These are phyloP conservation scores for Picea glauca DNA, from an alignment of 75 land plant species.

Conservation along the genomic window DNA sequence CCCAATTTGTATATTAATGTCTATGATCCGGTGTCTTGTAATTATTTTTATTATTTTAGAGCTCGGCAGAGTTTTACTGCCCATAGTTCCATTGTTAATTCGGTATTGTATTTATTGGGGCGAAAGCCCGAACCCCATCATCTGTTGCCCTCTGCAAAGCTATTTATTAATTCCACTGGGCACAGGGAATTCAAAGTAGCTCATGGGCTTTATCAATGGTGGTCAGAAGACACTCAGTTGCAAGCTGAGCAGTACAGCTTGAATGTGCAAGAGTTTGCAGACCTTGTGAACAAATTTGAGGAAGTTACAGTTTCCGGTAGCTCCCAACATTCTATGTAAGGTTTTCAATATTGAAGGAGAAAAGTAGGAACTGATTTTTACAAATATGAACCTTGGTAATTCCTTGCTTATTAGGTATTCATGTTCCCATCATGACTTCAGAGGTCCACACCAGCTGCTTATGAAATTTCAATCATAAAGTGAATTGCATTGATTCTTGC, in stretches of 20 bases:
- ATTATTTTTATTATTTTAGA: conserved; percentile 34
- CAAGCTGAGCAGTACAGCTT: conserved; percentile 12
- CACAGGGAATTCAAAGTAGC: conserved; percentile 52
- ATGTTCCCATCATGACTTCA: no score
- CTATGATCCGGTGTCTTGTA: conserved; percentile 60
- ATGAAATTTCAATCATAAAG: no score
- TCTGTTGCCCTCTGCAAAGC: conserved; percentile 27
- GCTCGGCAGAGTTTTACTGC: conserved; percentile 1
- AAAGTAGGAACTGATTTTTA: no score
- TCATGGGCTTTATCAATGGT: conserved; percentile 75
- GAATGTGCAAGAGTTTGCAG: conserved; percentile 2
- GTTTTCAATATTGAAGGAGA: not conserved
- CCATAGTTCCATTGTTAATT: conserved; percentile 8
- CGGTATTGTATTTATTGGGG: not conserved
- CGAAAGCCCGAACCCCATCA: conserved; percentile 9
- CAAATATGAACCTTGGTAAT: no score
- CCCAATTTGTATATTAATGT: conserved; percentile 74
- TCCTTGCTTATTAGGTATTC: no score
- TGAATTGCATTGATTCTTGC: no score
- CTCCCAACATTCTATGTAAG: not conserved
- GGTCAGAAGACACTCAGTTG: conserved; percentile 63
- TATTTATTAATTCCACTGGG: conserved; percentile 51
- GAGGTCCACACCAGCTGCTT: no score
- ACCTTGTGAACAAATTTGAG: not conserved
- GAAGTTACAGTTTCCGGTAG: not conserved